phyloP scores from a whole-genome alignment of 2,329 filamentous ascomycete species.

The Alternaria atra region DNA sequence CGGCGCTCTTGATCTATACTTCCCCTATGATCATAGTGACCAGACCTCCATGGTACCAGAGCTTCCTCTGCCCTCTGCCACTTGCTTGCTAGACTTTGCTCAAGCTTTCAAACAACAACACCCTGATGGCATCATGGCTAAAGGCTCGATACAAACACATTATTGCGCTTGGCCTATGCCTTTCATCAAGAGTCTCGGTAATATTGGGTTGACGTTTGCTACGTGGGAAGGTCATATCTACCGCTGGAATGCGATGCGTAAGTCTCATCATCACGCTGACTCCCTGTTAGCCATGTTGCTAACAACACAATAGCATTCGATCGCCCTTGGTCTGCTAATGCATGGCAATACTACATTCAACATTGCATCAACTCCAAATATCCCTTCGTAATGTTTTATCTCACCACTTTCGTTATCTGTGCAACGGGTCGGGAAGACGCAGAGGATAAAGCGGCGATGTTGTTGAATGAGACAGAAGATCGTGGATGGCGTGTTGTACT shows the following conservation, averaged over 20 bases:
- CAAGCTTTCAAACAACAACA: conserved; percentile 22
- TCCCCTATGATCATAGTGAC: conserved; percentile 32
- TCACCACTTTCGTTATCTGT: conserved; percentile 41
- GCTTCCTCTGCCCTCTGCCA: conserved; percentile 25
- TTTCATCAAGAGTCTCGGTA: conserved; percentile 31
- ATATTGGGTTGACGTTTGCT: conserved; percentile 31
- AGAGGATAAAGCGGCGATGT: conserved; percentile 17
- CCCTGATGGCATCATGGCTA: conserved; percentile 33
- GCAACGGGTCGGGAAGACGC: conserved; percentile 26
- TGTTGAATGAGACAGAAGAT: conserved; percentile 38
- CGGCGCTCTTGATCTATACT: conserved; percentile 37
- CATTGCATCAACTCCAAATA: conserved; percentile 41
- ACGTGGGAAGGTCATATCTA: conserved; percentile 44
- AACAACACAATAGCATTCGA: conserved; percentile 35
- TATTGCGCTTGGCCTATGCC: conserved; percentile 48
- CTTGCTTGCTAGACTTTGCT: conserved; percentile 33
- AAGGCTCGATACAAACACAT: conserved; percentile 38
- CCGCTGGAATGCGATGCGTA: conserved; percentile 44
- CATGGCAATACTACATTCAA: conserved; percentile 44
- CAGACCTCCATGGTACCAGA: conserved; percentile 16
- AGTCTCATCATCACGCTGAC: too few species aligned
- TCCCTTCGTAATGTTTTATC: conserved; percentile 40
- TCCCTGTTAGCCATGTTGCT: too few species aligned
- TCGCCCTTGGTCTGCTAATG: conserved; percentile 36
- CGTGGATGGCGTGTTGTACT: conserved; percentile 32